phyloP scores from a whole-genome alignment of 2,329 filamentous ascomycete genomes.

The Venturia aucupariae region DNA sequence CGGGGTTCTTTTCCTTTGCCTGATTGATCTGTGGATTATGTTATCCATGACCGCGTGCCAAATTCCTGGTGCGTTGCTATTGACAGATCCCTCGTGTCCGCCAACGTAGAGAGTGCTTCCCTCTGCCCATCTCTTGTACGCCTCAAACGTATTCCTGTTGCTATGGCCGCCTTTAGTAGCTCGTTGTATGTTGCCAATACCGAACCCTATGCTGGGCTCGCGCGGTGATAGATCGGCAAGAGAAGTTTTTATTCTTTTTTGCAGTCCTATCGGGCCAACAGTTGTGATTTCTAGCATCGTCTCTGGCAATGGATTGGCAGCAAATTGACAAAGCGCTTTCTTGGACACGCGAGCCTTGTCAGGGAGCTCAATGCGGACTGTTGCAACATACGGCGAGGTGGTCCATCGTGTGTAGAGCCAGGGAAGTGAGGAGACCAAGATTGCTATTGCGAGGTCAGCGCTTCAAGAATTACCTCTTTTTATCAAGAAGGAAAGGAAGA shows the following conservation, averaged over 20 bases:
- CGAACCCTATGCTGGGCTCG: conserved; percentile 19
- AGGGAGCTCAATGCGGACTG: conserved; percentile 62
- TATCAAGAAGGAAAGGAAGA: background rate
- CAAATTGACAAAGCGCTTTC: conserved; percentile 45
- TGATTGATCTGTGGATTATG: background rate
- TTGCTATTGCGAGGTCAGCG: conserved; percentile 51
- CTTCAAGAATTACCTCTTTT: conserved; percentile 21
- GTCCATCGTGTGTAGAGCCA: conserved; percentile 55
- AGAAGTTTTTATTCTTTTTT: conserved; percentile 22
- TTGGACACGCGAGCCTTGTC: conserved; percentile 53
- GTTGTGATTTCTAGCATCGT: conserved; percentile 32
- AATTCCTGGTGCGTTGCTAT: conserved; percentile 3
- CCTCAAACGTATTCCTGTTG: background rate
- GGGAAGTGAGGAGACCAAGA: conserved; percentile 53
- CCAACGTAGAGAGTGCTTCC: conserved; percentile 6
- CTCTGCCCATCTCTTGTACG: background rate
- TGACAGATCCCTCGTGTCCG: background rate
- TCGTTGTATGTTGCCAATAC: conserved; percentile 22
- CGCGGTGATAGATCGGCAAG: conserved; percentile 21
- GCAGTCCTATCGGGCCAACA: conserved; percentile 32
- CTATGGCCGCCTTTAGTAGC: background rate
- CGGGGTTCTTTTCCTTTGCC: background rate
- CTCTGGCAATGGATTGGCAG: conserved; percentile 35
- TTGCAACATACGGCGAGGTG: conserved; percentile 62
- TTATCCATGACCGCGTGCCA: conserved; percentile 3